phyloP scores from a whole-genome alignment of 2,329 filamentous ascomycete genomes.

The Fusarium verrucosum region DNA sequence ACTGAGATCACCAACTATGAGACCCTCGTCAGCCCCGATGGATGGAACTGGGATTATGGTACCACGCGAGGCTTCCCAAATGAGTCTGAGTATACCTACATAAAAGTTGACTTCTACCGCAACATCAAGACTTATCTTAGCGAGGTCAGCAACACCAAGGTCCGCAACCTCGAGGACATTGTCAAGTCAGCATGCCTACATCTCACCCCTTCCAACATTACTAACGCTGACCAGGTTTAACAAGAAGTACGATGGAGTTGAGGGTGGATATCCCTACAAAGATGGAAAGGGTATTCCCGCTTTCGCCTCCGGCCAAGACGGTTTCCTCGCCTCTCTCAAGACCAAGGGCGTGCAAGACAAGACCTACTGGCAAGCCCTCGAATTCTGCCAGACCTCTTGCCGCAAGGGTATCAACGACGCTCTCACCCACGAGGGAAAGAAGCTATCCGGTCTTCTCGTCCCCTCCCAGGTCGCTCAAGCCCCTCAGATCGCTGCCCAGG shows the following conservation, averaged over 20 bases:
- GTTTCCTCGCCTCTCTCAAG: constrained; percentile 70
- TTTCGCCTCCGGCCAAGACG: constrained; percentile 76
- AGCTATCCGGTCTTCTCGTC: constrained; percentile 71
- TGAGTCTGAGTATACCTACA: constrained; percentile 76
- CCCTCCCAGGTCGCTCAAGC: constrained; percentile 74
- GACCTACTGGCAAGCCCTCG: constrained; percentile 73
- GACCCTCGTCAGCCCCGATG: constrained; percentile 67
- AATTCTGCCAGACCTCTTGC: constrained; percentile 66
- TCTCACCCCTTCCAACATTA: accelerated
- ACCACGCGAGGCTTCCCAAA: constrained; percentile 69
- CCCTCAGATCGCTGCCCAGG: constrained; percentile 76
- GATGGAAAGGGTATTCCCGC: constrained; percentile 61
- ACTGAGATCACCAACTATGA: constrained; percentile 73
- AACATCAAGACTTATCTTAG: constrained; percentile 69
- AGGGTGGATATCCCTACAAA: constrained; percentile 70
- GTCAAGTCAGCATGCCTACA: constrained; percentile 57
- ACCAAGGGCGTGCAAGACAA: constrained; percentile 69
- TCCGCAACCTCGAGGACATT: constrained; percentile 71
- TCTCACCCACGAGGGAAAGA: constrained; percentile 57
- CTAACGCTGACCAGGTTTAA: constrained; percentile 66
- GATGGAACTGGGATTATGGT: constrained; percentile 81
- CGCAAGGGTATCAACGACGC: constrained; percentile 77
- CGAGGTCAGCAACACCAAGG: constrained; percentile 68
- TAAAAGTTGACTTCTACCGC: constrained; percentile 76
- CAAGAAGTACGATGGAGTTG: constrained; percentile 68